A percentile compares a stretch with the other conserved stretches of the same genome.
These are phyloP conservation scores for Diatrype stigma DNA, from an alignment of 2,329 filamentous ascomycete species.

Conservation along the genomic window DNA sequence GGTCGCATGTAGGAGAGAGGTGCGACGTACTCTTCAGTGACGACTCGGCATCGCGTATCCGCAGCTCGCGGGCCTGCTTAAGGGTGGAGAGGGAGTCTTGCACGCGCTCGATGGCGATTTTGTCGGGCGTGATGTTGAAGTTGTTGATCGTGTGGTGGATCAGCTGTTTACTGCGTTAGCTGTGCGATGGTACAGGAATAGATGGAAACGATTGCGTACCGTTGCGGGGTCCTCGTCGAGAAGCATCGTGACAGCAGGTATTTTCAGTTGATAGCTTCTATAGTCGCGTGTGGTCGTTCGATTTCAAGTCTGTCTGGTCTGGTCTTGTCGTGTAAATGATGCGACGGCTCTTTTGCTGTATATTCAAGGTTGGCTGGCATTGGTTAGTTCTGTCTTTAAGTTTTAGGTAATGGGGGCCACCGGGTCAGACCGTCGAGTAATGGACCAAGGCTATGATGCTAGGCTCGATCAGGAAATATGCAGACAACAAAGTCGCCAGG, in stretches of 20 bases:
- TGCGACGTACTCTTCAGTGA: slow-evolving; percentile 54
- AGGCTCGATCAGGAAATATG: not conserved
- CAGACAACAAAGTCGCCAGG: slow-evolving; percentile 28
- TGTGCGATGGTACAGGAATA: too few relatives aligned
- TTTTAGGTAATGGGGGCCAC: too few relatives aligned
- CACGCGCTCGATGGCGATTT: slow-evolving; percentile 76
- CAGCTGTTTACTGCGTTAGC: slow-evolving; percentile 62
- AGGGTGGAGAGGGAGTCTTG: slow-evolving; percentile 78
- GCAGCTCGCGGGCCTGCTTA: slow-evolving; percentile 76
- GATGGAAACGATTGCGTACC: slow-evolving; percentile 44
- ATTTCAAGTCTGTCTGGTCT: too few relatives aligned
- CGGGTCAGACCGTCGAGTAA: too few relatives aligned
- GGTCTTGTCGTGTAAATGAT: not conserved
- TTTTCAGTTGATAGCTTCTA: slow-evolving; percentile 2
- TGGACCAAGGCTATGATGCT: not conserved
- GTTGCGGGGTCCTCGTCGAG: slow-evolving; percentile 90
- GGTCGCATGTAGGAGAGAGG: slow-evolving; percentile 3
- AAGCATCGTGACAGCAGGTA: slow-evolving; percentile 61
- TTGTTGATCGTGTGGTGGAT: slow-evolving; percentile 89
- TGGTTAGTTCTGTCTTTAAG: not conserved
- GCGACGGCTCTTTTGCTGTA: not conserved
- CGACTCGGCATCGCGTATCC: slow-evolving; percentile 65
- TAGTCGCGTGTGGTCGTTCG: not conserved
- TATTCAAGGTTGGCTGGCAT: not conserved
- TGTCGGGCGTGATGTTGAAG: slow-evolving; percentile 93